Evolutionary conservation across 169 alveolate species (phyloP).

Genomic region (Eimeria acervulina): DNA sequence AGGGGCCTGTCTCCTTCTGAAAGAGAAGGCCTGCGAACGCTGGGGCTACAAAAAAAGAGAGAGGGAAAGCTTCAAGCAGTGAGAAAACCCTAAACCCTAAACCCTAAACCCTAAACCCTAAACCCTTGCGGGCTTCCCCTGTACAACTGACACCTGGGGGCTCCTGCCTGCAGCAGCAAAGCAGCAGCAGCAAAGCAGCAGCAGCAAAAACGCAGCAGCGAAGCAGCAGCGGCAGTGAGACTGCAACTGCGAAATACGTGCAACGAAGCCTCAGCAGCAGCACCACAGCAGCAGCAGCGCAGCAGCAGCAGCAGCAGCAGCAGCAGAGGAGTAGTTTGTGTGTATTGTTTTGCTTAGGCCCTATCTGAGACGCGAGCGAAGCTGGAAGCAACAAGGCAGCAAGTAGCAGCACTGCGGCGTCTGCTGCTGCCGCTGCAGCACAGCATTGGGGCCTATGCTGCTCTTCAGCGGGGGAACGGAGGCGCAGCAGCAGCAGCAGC

Average conservation of each 20-base stretch:
- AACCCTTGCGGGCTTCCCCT: too few relatives aligned
- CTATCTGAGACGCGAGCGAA: neutral
- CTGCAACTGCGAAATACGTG: too few relatives aligned
- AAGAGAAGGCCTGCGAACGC: neutral
- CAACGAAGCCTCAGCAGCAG: neutral
- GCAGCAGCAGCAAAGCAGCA: too few relatives aligned
- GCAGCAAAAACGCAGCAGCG: too few relatives aligned
- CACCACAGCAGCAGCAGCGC: neutral
- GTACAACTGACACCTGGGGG: too few relatives aligned
- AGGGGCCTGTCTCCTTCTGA: neutral
- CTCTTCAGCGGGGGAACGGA: neutral
- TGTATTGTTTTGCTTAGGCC: neutral
- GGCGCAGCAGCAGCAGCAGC: neutral
- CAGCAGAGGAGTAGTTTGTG: neutral
- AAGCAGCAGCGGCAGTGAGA: too few relatives aligned
- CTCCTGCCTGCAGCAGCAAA: too few relatives aligned
- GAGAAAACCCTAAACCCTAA: neutral
- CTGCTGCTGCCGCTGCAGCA: slow-evolving; percentile 18
- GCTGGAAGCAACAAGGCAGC: neutral
- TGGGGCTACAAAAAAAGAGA: neutral
- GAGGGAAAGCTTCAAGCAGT: neutral
- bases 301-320: neutral
- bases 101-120: neutral
- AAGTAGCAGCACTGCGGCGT: neutral
- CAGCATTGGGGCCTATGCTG: neutral